Evolutionary conservation across 2,329 filamentous ascomycete species (phyloP).

Genomic region (Chaetomium sp.): DNA sequence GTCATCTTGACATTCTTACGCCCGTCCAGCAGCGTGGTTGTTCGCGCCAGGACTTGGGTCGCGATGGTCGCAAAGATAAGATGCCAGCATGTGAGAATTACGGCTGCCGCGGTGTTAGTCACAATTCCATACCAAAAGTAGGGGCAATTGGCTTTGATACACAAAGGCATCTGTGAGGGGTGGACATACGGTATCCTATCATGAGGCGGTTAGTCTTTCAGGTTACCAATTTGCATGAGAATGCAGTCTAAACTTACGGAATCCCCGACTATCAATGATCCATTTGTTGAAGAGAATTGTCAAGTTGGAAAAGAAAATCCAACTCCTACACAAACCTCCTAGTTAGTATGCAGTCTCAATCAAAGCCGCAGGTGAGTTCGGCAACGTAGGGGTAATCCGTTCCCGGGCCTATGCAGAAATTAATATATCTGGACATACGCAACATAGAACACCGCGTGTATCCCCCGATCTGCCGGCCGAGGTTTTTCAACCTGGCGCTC

Average conservation of each 20-base stretch:
- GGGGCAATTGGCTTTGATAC: neutral
- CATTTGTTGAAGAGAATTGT: conserved; percentile 94
- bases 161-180: neutral
- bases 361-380: too few species aligned
- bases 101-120: conserved; percentile 30
- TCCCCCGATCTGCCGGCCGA: conserved; percentile 14
- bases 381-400: too few species aligned
- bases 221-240: neutral
- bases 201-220: conserved; percentile 17
- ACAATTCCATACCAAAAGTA: neutral
- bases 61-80: conserved; percentile 83
- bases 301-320: conserved; percentile 78
- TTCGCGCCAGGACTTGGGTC: conserved; percentile 85
- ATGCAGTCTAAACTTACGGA: conserved; percentile 51
- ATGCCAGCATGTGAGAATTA: conserved; percentile 92
- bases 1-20: conserved; percentile 95
- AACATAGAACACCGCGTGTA: conserved; percentile 34
- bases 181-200: conserved; percentile 40
- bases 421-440: conserved; percentile 23
- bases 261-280: conserved; percentile 68
- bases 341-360: neutral
- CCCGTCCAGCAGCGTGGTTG: conserved; percentile 80
- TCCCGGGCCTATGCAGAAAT: too few species aligned
- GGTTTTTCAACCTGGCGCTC: conserved; percentile 27
- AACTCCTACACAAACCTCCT: conserved; percentile 42